phyloP scores from a whole-genome alignment of 140 eudicot species.

The Erigeron philadelphicus region DNA sequence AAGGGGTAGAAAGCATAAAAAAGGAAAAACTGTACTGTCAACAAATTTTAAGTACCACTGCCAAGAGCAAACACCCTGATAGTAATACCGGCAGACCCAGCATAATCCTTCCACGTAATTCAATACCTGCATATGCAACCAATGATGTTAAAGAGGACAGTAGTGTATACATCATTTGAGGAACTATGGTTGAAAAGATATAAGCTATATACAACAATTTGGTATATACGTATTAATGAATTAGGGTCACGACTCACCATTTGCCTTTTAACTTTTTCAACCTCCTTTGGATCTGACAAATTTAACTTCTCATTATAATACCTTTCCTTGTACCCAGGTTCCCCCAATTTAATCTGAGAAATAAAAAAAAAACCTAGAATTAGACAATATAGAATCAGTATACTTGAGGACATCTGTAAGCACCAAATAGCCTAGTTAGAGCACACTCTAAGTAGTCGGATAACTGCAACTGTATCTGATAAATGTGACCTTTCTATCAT shows the following conservation, averaged over 20 bases:
- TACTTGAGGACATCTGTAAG: neutral
- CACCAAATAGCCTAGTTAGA: constrained; percentile 12
- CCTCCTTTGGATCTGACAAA: constrained; percentile 48
- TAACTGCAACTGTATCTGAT: constrained; percentile 5
- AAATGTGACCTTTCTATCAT: neutral
- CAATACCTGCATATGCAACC: constrained; percentile 61
- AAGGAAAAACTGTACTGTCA: neutral
- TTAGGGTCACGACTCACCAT: constrained; percentile 46
- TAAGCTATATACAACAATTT: constrained; percentile 5
- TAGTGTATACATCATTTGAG: neutral
- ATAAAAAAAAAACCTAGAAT: neutral
- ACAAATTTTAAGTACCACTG: constrained; percentile 54
- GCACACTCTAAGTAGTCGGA: constrained; percentile 10
- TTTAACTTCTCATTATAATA: constrained; percentile 83
- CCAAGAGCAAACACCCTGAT: constrained; percentile 99
- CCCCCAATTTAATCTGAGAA: constrained; percentile 82
- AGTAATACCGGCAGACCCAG: constrained; percentile 95
- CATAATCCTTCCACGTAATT: constrained; percentile 96
- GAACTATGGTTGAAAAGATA: constrained; percentile 12
- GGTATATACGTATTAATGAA: constrained; percentile 1
- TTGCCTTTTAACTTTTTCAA: constrained; percentile 59
- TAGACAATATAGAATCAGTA: constrained; percentile 3
- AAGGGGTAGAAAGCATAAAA: constrained; percentile 10
- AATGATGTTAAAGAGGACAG: constrained; percentile 18
- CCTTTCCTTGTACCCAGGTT: constrained; percentile 96